phyloP scores from a whole-genome alignment of 2,329 filamentous ascomycete genomes.

The Exophiala sideris region DNA sequence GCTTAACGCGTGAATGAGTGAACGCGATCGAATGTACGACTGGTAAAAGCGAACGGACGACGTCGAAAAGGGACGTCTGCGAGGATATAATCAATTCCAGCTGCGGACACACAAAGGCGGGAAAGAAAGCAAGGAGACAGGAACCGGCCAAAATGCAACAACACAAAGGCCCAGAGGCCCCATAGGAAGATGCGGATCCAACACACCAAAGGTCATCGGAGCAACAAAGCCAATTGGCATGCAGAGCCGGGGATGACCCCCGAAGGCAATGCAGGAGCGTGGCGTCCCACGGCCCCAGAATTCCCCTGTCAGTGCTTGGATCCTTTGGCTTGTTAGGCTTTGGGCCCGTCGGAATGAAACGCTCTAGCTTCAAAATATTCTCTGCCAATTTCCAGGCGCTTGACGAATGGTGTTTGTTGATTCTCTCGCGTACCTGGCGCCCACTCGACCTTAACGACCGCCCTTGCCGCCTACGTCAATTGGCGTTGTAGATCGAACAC shows the following conservation, averaged over 20 bases:
- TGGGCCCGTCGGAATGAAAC: conserved; percentile 23
- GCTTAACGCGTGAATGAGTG: conserved; percentile 24
- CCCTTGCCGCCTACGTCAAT: conserved; percentile 23
- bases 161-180: conserved; percentile 14
- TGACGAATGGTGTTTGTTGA: conserved; percentile 14
- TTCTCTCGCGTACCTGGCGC: conserved; percentile 24
- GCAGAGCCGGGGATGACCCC: conserved; percentile 6
- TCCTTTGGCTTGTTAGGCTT: conserved; percentile 14
- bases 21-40: conserved; percentile 24
- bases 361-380: conserved; percentile 17
- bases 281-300: conserved; percentile 15
- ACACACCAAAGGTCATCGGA: neutral
- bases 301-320: conserved; percentile 14
- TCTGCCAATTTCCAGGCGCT: conserved; percentile 24
- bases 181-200: conserved; percentile 5
- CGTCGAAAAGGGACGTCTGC: conserved; percentile 22
- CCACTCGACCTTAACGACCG: conserved; percentile 19
- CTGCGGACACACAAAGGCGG: conserved; percentile 6
- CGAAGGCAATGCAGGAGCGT: conserved; percentile 8
- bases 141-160: conserved; percentile 14
- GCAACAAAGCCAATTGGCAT: conserved; percentile 10
- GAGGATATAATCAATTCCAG: conserved; percentile 17
- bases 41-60: conserved; percentile 22
- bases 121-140: conserved; percentile 9
- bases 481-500: conserved; percentile 13